Conservation (phyloP, 2,329 filamentous ascomycete species). For the Colletotrichum melonis region DNA sequence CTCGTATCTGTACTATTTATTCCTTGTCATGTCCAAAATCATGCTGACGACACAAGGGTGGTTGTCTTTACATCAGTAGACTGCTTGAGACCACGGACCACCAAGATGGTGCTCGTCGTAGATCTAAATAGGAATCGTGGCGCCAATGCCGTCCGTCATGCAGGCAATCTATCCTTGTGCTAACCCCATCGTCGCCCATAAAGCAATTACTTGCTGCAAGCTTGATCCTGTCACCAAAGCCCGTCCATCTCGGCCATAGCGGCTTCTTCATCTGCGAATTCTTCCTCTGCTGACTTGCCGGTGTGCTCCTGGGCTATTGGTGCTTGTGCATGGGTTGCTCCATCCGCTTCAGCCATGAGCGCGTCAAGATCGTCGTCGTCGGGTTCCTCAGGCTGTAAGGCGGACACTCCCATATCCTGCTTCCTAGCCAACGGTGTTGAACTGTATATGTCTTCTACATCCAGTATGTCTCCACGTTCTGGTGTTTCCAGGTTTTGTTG, state of each 20-base stretch:
- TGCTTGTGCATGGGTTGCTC: constrained; percentile 36
- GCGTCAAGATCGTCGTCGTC: constrained; percentile 57
- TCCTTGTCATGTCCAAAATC: too few relatives aligned
- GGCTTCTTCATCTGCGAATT: constrained; percentile 73
- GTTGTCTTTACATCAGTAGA: too few relatives aligned
- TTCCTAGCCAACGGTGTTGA: constrained; percentile 56
- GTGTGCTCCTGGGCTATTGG: constrained; percentile 23
- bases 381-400: constrained; percentile 37
- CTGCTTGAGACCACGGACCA: too few relatives aligned
- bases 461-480: constrained; percentile 49
- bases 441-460: constrained; percentile 66
- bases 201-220: background rate
- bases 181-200: background rate
- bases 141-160: background rate
- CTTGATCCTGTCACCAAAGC: constrained; percentile 52
- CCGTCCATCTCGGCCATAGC: constrained; percentile 74
- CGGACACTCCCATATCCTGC: background rate
- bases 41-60: too few relatives aligned
- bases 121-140: too few relatives aligned
- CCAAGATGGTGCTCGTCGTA: too few relatives aligned
- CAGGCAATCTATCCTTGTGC: background rate
- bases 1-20: too few relatives aligned
- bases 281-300: constrained; percentile 41
- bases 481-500: constrained; percentile 45
- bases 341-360: constrained; percentile 52